These are phyloP conservation scores for Spinacia oleracea DNA, from an alignment of 179 eudicot species.

Conservation along the genomic window DNA sequence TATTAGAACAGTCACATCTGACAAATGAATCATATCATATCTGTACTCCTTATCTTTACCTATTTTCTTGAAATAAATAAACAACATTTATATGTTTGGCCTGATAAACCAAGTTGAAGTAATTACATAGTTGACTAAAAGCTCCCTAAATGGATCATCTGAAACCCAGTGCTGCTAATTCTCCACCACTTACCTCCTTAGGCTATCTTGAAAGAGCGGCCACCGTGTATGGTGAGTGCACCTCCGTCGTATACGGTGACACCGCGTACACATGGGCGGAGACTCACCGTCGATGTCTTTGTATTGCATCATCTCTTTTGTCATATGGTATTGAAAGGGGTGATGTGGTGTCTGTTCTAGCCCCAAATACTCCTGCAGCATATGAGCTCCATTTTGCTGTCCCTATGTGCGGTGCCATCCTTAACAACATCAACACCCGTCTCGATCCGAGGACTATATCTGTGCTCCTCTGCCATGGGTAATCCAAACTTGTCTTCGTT, in stretches of 20 bases:
- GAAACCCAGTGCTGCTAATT: slow-evolving; percentile 43
- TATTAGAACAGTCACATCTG: too few species aligned
- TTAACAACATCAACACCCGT: slow-evolving; percentile 59
- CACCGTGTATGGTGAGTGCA: slow-evolving; percentile 49
- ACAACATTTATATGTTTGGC: too few species aligned
- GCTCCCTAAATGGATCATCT: slow-evolving; percentile 38
- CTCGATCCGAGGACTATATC: slow-evolving; percentile 61
- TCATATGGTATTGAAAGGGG: slow-evolving; percentile 39
- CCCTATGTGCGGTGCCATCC: slow-evolving; percentile 61
- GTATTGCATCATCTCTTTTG: slow-evolving; percentile 45
- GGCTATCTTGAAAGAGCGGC: slow-evolving; percentile 57
- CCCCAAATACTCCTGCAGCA: slow-evolving; percentile 71
- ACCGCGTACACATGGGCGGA: slow-evolving; percentile 59
- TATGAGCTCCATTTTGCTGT: slow-evolving; percentile 74
- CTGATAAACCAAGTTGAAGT: too few species aligned
- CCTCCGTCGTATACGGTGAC: slow-evolving; percentile 48
- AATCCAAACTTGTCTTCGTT: slow-evolving; percentile 51
- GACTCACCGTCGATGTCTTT: slow-evolving; percentile 50
- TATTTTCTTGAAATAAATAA: too few species aligned
- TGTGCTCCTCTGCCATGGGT: slow-evolving; percentile 48
- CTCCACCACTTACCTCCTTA: slow-evolving; percentile 57
- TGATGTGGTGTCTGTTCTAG: slow-evolving; percentile 59
- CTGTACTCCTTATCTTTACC: background rate
- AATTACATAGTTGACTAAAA: background rate
- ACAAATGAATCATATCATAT: too few species aligned